A percentile compares a stretch with the other conserved stretches of the same genome.
phyloP scores from a whole-genome alignment of 1,284 basidiomycete genomes.

The Athelia sp. region DNA sequence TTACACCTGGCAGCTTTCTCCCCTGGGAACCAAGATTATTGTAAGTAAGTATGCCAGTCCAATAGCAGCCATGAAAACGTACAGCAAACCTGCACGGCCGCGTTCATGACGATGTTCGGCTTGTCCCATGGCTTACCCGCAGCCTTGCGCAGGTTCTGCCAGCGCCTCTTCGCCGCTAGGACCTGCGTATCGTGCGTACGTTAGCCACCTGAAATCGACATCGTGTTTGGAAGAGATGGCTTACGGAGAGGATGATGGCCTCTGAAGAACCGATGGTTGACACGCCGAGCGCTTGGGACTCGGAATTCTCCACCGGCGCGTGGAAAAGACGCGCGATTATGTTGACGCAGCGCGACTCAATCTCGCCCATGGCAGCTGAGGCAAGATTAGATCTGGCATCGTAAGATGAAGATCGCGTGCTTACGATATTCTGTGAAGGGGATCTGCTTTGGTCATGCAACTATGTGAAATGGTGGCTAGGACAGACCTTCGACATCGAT shows the following conservation, averaged over 20 bases:
- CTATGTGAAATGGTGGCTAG: background rate
- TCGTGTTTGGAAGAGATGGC: too few relatives aligned
- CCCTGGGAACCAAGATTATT: background rate
- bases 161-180: conserved; percentile 69
- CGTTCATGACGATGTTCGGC: conserved; percentile 58
- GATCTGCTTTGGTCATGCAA: background rate
- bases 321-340: conserved; percentile 1
- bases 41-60: background rate
- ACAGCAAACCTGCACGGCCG: conserved; percentile 68
- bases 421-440: background rate
- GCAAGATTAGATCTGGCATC: too few relatives aligned
- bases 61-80: background rate
- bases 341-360: background rate
- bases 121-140: conserved; percentile 58
- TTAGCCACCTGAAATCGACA: too few relatives aligned
- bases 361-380: background rate
- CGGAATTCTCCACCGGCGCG: conserved; percentile 7
- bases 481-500: background rate
- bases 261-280: conserved; percentile 73
- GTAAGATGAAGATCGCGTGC: background rate
- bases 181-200: conserved; percentile 19
- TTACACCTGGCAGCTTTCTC: conserved; percentile 24
- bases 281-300: conserved; percentile 53
- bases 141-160: conserved; percentile 65
- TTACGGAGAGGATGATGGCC: conserved; percentile 69